Percentiles rank a stretch among this genome's conserved stretches.
Evolutionary conservation across 2,329 filamentous ascomycete species (phyloP).

Genomic region (Colletotrichum filicis): DNA sequence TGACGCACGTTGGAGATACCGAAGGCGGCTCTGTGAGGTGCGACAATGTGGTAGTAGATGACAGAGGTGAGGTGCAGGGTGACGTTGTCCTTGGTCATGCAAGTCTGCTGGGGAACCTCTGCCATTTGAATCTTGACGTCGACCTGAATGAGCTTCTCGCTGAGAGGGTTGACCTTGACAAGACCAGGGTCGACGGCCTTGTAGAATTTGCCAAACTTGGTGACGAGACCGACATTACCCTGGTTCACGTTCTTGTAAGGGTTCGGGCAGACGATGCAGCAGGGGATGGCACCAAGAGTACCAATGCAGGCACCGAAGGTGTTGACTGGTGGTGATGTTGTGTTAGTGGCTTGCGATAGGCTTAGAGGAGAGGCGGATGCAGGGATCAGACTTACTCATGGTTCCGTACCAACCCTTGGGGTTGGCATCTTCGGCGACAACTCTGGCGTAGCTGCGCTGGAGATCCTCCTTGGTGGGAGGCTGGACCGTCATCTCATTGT

Average conservation of each 20-base stretch:
- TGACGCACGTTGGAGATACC: constrained; percentile 95
- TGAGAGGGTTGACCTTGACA: constrained; percentile 96
- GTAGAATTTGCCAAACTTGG: constrained; percentile 95
- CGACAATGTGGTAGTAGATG: constrained; percentile 98
- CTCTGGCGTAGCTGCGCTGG: constrained; percentile 80
- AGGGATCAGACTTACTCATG: constrained; percentile 72
- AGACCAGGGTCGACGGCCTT: constrained; percentile 96
- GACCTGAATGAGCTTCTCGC: constrained; percentile 88
- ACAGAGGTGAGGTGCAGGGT: constrained; percentile 93
- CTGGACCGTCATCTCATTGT: constrained; percentile 75
- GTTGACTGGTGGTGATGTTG: constrained; percentile 67
- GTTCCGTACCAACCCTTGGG: constrained; percentile 89
- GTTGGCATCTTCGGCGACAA: constrained; percentile 72
- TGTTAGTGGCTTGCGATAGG: constrained; percentile 15
- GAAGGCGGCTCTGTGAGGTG: constrained; percentile 96
- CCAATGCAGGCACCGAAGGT: constrained; percentile 79
- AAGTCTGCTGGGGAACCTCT: constrained; percentile 94
- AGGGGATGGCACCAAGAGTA: constrained; percentile 85
- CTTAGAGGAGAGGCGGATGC: not conserved
- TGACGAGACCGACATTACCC: constrained; percentile 94
- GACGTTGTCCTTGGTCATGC: constrained; percentile 99
- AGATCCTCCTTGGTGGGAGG: constrained; percentile 86
- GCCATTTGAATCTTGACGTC: constrained; percentile 98
- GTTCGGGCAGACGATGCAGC: constrained; percentile 93
- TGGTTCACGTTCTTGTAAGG: constrained; percentile 93